Conservation (phyloP, 2,329 filamentous ascomycete genomes). For the Chaetomium globosum region DNA sequence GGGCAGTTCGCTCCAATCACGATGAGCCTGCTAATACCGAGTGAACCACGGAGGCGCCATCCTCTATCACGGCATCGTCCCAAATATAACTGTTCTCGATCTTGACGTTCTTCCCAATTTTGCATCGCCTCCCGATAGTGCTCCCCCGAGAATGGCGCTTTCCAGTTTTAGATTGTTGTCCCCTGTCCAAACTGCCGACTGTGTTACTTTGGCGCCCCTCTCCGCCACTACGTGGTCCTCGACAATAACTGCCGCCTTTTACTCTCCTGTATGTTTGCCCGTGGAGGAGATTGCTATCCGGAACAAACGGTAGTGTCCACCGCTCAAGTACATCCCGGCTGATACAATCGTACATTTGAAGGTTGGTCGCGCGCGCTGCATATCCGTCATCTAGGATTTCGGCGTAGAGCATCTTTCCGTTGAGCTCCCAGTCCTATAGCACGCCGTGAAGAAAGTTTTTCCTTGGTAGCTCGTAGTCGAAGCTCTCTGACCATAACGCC, state of each 20-base stretch:
- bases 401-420: constrained; percentile 94
- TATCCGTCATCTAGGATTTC: constrained; percentile 84
- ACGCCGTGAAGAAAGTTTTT: constrained; percentile 81
- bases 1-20: constrained; percentile 70
- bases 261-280: constrained; percentile 75
- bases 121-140: constrained; percentile 80
- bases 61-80: constrained; percentile 78
- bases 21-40: constrained; percentile 75
- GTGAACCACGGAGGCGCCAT: constrained; percentile 69
- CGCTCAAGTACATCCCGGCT: constrained; percentile 82
- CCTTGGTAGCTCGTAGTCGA: constrained; percentile 77
- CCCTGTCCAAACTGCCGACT: constrained; percentile 74
- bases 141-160: constrained; percentile 77
- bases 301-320: constrained; percentile 87
- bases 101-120: constrained; percentile 80
- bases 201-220: constrained; percentile 68
- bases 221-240: constrained; percentile 77
- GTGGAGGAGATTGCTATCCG: constrained; percentile 81
- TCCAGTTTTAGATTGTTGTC: constrained; percentile 72
- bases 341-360: constrained; percentile 87
- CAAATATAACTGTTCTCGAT: constrained; percentile 84
- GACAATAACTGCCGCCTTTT: constrained; percentile 70
- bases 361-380: constrained; percentile 79
- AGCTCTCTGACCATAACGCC: constrained; percentile 94
- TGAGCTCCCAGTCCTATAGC: constrained; percentile 93